A percentile compares a stretch with the other conserved stretches of the same genome.
These are phyloP conservation scores for Alternaria solani DNA, from an alignment of 2,329 filamentous ascomycete genomes.

Conservation along the genomic window DNA sequence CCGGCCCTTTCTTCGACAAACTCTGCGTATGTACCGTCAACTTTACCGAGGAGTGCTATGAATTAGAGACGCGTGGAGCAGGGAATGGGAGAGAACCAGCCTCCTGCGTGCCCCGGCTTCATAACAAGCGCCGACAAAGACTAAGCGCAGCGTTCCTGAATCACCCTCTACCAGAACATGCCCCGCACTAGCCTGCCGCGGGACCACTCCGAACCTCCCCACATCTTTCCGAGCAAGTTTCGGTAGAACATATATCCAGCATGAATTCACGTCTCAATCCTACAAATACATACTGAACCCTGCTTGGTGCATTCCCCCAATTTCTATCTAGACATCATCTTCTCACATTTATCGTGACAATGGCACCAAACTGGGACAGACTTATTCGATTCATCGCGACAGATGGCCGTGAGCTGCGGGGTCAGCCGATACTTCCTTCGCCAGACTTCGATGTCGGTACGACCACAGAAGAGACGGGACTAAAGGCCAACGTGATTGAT, in stretches of 20 bases:
- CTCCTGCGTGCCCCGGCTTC: neutral
- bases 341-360: slow-evolving; percentile 3
- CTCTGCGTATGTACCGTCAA: neutral
- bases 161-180: neutral
- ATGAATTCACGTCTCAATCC: neutral
- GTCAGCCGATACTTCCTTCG: slow-evolving; percentile 60
- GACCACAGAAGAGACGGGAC: slow-evolving; percentile 56
- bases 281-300: neutral
- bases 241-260: slow-evolving; percentile 34
- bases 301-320: neutral
- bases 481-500: slow-evolving; percentile 62
- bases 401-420: slow-evolving; percentile 60
- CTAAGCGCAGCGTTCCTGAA: neutral
- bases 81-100: neutral
- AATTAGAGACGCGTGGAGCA: neutral
- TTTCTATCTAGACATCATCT: neutral
- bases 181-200: slow-evolving; percentile 6
- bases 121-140: slow-evolving; percentile 10
- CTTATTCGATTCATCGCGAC: slow-evolving; percentile 64
- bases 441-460: slow-evolving; percentile 60
- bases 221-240: slow-evolving; percentile 18
- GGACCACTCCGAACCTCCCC: slow-evolving; percentile 20
- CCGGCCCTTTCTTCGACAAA: neutral
- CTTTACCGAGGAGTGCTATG: neutral
- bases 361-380: slow-evolving; percentile 56